These are phyloP conservation scores for Epichloe brachyelytri DNA, from an alignment of 2,329 filamentous ascomycete genomes.

Conservation along the genomic window DNA sequence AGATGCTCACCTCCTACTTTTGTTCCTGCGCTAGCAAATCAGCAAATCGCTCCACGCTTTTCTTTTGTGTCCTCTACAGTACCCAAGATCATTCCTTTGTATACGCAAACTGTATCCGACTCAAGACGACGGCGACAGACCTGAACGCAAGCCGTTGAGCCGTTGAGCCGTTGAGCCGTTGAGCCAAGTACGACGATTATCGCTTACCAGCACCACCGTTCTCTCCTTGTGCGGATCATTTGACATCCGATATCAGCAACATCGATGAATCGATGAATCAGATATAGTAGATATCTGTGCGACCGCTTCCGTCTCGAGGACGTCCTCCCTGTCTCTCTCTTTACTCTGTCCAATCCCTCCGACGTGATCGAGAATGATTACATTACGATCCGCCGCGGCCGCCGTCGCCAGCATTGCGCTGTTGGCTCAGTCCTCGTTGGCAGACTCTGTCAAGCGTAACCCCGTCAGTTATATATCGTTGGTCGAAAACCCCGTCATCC, in stretches of 20 bases:
- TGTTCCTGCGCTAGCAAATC: background rate
- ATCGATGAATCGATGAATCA: conserved; percentile 3
- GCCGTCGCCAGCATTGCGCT: conserved; percentile 13
- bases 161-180: too few species aligned
- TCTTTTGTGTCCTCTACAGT: background rate
- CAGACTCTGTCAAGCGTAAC: conserved; percentile 61
- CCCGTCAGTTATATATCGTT: conserved; percentile 63
- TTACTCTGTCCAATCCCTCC: background rate
- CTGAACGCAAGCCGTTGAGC: too few species aligned
- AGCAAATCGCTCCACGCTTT: background rate
- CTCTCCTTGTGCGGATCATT: background rate
- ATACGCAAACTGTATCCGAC: too few species aligned
- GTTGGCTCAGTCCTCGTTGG: conserved; percentile 19
- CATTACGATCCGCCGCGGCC: conserved; percentile 13
- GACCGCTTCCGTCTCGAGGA: conserved; percentile 2
- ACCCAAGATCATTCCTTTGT: too few species aligned
- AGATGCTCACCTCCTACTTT: background rate
- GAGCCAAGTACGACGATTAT: too few species aligned
- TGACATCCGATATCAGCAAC: background rate
- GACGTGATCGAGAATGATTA: conserved; percentile 12
- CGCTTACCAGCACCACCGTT: background rate
- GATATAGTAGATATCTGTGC: background rate
- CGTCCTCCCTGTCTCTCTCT: conserved; percentile 1
- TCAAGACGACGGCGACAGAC: too few species aligned
- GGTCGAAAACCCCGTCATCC: conserved; percentile 62